Evolutionary conservation across 2,329 filamentous ascomycete genomes (phyloP).

Genomic region (Exophiala phaeomuriformis): DNA sequence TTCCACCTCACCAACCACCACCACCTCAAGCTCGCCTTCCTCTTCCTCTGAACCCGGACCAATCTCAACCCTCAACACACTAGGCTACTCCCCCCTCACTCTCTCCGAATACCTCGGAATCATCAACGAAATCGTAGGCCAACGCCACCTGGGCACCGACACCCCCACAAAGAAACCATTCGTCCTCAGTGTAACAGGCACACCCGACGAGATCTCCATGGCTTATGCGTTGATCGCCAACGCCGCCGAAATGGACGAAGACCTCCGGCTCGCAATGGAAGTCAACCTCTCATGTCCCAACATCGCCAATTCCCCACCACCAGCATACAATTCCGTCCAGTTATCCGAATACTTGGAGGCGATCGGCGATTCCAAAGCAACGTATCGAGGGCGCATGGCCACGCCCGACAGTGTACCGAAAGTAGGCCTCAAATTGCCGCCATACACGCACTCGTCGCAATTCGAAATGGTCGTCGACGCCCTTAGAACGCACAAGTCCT

Average conservation of each 20-base stretch:
- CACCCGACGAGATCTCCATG: constrained; percentile 48
- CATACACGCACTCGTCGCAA: constrained; percentile 64
- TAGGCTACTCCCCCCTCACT: constrained; percentile 64
- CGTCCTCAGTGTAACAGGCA: constrained; percentile 64
- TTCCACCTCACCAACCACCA: not conserved
- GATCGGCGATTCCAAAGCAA: constrained; percentile 35
- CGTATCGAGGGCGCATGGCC: constrained; percentile 22
- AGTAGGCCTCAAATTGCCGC: constrained; percentile 66
- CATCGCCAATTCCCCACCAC: constrained; percentile 60
- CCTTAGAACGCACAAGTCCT: constrained; percentile 33
- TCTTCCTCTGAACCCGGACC: constrained; percentile 1
- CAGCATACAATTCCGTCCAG: constrained; percentile 54
- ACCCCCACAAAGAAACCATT: constrained; percentile 42
- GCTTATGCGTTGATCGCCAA: constrained; percentile 49
- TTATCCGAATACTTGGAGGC: constrained; percentile 51
- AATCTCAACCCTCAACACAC: constrained; percentile 51
- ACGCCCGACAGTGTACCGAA: constrained; percentile 38
- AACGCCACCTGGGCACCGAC: constrained; percentile 25
- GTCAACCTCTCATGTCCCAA: constrained; percentile 75
- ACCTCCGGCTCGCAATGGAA: constrained; percentile 58
- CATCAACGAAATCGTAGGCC: constrained; percentile 43
- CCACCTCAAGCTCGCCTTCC: not conserved
- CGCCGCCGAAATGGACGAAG: constrained; percentile 33
- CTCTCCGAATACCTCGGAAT: constrained; percentile 54
- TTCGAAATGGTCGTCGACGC: constrained; percentile 52